Conservation (phyloP, 345 rosid species). For the Reutealis trisperma region DNA sequence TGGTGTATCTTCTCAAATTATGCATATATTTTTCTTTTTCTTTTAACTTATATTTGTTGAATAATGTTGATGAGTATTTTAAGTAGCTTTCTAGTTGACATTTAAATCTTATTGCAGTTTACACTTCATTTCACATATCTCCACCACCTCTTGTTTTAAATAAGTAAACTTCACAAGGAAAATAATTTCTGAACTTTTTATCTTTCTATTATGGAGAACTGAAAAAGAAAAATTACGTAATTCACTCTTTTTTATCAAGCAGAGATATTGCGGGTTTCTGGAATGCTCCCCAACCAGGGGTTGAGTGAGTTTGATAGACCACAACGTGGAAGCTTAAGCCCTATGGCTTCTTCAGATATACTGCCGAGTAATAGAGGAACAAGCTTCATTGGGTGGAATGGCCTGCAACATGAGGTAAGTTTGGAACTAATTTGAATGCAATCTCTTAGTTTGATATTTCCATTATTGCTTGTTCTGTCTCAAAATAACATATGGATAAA, state of each 20-base stretch:
- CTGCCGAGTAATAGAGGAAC: constrained; percentile 61
- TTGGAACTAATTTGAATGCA: background rate
- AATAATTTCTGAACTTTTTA: background rate
- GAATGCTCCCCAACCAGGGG: constrained; percentile 79
- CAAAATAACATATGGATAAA: background rate
- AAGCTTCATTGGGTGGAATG: constrained; percentile 72
- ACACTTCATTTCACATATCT: background rate
- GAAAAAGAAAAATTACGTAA: background rate
- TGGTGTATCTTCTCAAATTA: background rate
- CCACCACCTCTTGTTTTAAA: background rate
- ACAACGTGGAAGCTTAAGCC: constrained; percentile 87
- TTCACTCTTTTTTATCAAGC: constrained; percentile 27
- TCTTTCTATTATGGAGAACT: background rate
- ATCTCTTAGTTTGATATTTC: constrained; percentile 9
- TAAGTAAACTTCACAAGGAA: background rate
- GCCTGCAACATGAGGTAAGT: constrained; percentile 66
- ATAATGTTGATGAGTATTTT: background rate
- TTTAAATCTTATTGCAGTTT: background rate
- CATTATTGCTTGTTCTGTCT: background rate
- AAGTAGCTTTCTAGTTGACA: background rate
- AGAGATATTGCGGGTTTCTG: constrained; percentile 77
- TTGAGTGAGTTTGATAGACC: constrained; percentile 71
- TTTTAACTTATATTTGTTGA: background rate
- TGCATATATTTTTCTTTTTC: background rate
- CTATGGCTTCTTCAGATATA: constrained; percentile 86